Percentiles rank a stretch among this genome's conserved stretches.
Conservation (phyloP, 2,329 filamentous ascomycete genomes). For the Colletotrichum noveboracense region DNA sequence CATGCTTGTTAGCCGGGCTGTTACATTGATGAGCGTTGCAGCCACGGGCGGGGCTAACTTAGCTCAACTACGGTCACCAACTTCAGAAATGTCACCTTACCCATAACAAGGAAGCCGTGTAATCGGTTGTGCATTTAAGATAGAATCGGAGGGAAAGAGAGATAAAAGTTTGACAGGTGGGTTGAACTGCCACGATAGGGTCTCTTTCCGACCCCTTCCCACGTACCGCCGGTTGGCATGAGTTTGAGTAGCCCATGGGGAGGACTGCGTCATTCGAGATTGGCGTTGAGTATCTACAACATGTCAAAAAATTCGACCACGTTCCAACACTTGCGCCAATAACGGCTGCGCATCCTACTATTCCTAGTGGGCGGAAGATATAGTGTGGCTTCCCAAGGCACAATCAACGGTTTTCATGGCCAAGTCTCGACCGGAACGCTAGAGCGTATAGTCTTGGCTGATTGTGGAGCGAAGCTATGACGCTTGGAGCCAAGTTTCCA, state of each 20-base stretch:
- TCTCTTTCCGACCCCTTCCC: no score
- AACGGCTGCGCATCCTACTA: neutral
- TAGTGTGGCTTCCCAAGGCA: neutral
- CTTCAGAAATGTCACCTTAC: no score
- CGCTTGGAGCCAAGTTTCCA: neutral
- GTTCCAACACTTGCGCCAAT: neutral
- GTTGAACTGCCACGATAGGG: neutral
- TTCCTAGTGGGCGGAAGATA: neutral
- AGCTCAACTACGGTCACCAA: neutral
- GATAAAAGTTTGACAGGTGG: neutral
- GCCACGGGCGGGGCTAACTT: neutral
- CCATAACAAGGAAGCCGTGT: neutral
- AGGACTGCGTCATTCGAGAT: neutral
- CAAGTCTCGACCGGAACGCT: neutral
- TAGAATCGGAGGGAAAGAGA: neutral
- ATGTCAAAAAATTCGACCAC: neutral
- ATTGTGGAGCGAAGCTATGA: neutral
- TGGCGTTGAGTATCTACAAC: neutral
- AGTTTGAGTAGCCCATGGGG: neutral
- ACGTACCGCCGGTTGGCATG: no score
- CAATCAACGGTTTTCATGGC: neutral
- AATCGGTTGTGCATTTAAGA: neutral
- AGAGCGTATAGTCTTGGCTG: neutral
- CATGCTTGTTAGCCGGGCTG: neutral
- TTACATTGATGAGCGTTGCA: neutral